Evolutionary conservation across 371 early-diverging fungal genomes (phyloP).

Genomic region (Mortierella polycephala): DNA sequence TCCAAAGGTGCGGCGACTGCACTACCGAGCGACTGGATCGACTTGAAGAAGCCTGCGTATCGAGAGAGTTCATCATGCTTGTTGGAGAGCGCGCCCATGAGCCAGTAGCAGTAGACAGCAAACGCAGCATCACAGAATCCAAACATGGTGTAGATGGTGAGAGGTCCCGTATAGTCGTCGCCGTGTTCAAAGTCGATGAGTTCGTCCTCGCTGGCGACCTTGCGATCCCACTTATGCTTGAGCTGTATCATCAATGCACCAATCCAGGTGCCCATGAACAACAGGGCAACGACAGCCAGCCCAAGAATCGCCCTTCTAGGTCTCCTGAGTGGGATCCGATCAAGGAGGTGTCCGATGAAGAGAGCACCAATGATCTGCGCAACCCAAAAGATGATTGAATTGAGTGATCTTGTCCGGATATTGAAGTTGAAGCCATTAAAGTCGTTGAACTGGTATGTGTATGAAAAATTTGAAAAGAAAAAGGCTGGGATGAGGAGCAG

Average conservation of each 20-base stretch:
- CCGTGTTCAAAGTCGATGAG: constrained; percentile 55
- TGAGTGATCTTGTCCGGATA: constrained; percentile 73
- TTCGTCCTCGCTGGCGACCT: neutral
- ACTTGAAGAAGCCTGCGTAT: constrained; percentile 72
- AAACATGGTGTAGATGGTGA: constrained; percentile 72
- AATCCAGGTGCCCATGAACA: constrained; percentile 75
- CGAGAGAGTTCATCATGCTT: constrained; percentile 75
- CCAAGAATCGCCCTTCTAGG: constrained; percentile 66
- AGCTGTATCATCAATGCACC: constrained; percentile 71
- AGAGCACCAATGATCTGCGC: constrained; percentile 75
- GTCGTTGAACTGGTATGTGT: constrained; percentile 76
- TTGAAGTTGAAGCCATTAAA: constrained; percentile 69
- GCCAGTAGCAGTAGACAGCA: constrained; percentile 71
- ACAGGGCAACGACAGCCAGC: constrained; percentile 56
- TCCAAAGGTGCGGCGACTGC: constrained; percentile 58
- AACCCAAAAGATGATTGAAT: constrained; percentile 78
- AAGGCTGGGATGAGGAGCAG: constrained; percentile 73
- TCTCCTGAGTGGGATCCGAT: constrained; percentile 59
- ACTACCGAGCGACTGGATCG: constrained; percentile 57
- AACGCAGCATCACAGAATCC: constrained; percentile 79
- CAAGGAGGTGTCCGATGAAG: constrained; percentile 68
- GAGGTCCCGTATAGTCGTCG: constrained; percentile 59
- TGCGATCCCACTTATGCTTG: constrained; percentile 55
- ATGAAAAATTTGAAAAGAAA: constrained; percentile 82
- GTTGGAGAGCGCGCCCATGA: constrained; percentile 82